Evolutionary conservation across 2,329 filamentous ascomycete genomes (phyloP).

Genomic region (Falciphora oryzae): DNA sequence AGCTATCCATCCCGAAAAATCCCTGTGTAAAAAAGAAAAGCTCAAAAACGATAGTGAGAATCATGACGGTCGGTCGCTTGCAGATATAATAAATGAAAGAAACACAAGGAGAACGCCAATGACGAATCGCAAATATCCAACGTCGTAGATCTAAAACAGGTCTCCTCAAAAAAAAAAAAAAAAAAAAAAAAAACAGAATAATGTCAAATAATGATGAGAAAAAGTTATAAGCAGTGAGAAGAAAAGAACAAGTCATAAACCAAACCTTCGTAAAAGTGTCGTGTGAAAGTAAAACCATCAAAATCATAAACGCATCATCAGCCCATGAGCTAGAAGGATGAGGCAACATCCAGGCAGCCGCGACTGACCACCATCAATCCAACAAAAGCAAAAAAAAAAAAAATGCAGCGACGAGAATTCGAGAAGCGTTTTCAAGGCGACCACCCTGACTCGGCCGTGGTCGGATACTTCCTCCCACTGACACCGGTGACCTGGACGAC

Average conservation of each 20-base stretch:
- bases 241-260: background rate
- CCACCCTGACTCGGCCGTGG: constrained; percentile 19
- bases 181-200: background rate
- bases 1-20: no score
- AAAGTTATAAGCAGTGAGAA: background rate
- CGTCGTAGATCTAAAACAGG: no score
- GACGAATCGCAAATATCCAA: background rate
- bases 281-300: background rate
- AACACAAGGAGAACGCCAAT: background rate
- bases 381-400: background rate
- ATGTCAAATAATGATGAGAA: background rate
- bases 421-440: background rate
- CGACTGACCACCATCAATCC: background rate
- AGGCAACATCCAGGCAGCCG: background rate
- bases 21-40: no score
- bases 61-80: no score
- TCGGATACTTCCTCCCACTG: constrained; percentile 33
- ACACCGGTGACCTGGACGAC: constrained; percentile 30
- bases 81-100: background rate
- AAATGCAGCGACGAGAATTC: background rate
- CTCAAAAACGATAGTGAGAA: no score
- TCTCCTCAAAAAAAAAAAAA: no score
- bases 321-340: background rate
- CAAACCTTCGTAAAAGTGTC: background rate
- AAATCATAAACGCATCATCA: background rate